Conservation (phyloP, 2,329 filamentous ascomycete species). For the Chaetomiaceae sp. region DNA sequence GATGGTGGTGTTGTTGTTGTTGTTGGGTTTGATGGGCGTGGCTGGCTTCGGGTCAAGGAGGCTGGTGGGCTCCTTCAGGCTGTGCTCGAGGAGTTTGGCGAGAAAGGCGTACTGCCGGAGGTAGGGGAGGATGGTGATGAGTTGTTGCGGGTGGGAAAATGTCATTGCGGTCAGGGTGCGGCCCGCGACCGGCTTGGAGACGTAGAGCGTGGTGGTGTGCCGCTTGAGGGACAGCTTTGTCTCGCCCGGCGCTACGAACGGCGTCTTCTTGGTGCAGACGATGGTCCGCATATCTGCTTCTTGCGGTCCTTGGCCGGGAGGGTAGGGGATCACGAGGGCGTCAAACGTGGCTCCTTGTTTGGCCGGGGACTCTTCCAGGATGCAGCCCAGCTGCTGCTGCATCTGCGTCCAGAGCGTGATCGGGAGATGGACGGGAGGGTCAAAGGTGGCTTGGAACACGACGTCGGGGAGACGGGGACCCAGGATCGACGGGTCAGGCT, state of each 20-base stretch:
- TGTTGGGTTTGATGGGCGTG: neutral
- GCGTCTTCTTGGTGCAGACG: constrained; percentile 42
- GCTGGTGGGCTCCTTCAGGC: constrained; percentile 42
- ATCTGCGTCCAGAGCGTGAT: constrained; percentile 59
- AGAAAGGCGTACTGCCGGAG: constrained; percentile 73
- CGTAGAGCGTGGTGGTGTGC: constrained; percentile 59
- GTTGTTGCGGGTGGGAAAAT: constrained; percentile 72
- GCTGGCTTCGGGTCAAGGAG: neutral
- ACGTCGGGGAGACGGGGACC: constrained; percentile 60
- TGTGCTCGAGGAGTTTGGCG: constrained; percentile 57
- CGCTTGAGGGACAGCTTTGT: constrained; percentile 30
- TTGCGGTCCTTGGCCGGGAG: constrained; percentile 45
- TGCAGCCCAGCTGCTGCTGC: constrained; percentile 53
- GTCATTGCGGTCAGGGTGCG: constrained; percentile 62
- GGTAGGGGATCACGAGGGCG: constrained; percentile 51
- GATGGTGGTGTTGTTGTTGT: constrained; percentile 18
- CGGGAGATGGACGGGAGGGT: constrained; percentile 68
- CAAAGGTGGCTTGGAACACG: constrained; percentile 68
- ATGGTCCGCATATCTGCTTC: constrained; percentile 56
- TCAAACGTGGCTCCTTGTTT: constrained; percentile 47
- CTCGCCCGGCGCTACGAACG: constrained; percentile 34
- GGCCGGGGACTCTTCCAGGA: constrained; percentile 34
- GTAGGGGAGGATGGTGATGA: constrained; percentile 67
- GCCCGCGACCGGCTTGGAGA: constrained; percentile 69
- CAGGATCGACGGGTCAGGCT: constrained; percentile 33